phyloP scores from a whole-genome alignment of 345 rosid species.

The Euphorbia tirucalli region DNA sequence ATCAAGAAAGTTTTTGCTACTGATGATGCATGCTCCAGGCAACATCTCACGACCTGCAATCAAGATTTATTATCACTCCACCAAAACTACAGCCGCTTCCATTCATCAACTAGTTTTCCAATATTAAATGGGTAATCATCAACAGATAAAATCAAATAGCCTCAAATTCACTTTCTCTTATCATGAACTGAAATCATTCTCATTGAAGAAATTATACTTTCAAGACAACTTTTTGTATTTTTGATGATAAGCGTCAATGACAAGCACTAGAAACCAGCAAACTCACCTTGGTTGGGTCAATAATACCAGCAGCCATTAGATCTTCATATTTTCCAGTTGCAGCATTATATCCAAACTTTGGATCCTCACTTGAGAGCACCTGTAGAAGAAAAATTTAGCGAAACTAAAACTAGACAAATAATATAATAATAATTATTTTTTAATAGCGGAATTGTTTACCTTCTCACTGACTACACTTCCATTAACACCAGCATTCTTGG shows the following conservation, averaged over 20 bases:
- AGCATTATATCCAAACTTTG: conserved; percentile 78
- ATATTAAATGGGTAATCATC: background rate
- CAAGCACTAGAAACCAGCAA: no score
- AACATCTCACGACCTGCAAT: conserved; percentile 88
- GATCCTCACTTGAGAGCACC: conserved; percentile 76
- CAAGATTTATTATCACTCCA: background rate
- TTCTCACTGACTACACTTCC: conserved; percentile 97
- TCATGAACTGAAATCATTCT: no score
- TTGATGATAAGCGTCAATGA: no score
- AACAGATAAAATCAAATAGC: no score
- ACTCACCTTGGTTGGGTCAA: conserved; percentile 81
- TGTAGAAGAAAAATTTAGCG: conserved; percentile 19
- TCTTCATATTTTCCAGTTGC: conserved; percentile 95
- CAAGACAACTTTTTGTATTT: no score
- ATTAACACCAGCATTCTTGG: conserved; percentile 94
- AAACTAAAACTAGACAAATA: no score
- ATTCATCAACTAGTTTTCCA: background rate
- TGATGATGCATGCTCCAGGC: conserved; percentile 95
- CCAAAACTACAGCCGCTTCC: no score
- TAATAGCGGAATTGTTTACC: conserved; percentile 17
- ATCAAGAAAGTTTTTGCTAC: conserved; percentile 99
- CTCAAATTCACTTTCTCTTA: no score
- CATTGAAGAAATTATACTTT: no score
- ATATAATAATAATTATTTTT: no score
- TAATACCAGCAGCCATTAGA: conserved; percentile 94